These are phyloP conservation scores for Striga hermonthica DNA, from an alignment of 305 asterid genomes.

Conservation along the genomic window DNA sequence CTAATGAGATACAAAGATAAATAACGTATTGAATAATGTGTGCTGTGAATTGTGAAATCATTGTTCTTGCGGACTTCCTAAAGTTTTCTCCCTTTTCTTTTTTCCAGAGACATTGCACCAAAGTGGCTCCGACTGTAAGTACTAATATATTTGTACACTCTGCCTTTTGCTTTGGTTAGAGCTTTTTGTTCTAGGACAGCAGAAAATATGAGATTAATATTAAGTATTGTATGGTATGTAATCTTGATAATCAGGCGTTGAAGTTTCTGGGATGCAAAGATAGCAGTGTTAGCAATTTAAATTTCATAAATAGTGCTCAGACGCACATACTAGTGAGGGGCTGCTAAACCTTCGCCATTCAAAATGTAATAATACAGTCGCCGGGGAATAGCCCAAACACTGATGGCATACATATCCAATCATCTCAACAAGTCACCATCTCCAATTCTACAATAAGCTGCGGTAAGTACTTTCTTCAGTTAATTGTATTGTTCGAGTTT, in stretches of 20 bases:
- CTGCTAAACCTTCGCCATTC: slow-evolving; percentile 42
- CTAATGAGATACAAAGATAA: no score
- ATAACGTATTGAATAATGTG: no score
- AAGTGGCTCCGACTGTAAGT: slow-evolving; percentile 80
- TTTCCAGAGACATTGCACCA: slow-evolving; percentile 61
- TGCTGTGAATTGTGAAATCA: background rate
- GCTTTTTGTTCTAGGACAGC: background rate
- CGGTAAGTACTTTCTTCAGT: slow-evolving; percentile 36
- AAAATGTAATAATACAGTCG: slow-evolving; percentile 45
- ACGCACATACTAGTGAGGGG: slow-evolving; percentile 47
- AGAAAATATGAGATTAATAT: background rate
- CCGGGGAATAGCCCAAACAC: slow-evolving; percentile 73
- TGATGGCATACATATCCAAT: slow-evolving; percentile 73
- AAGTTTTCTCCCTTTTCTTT: background rate
- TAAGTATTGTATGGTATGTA: background rate
- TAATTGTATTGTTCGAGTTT: background rate
- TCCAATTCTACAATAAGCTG: slow-evolving; percentile 42
- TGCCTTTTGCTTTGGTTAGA: background rate
- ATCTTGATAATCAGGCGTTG: slow-evolving; percentile 42
- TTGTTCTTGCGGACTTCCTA: background rate
- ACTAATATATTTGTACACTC: background rate
- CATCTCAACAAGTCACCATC: slow-evolving; percentile 43
- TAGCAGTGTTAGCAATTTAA: slow-evolving; percentile 47
- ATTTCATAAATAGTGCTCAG: slow-evolving; percentile 55
- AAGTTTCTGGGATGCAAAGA: slow-evolving; percentile 52